Conservation (phyloP, 129 eudicot species). For the carrot (Daucus carota) region DNA sequence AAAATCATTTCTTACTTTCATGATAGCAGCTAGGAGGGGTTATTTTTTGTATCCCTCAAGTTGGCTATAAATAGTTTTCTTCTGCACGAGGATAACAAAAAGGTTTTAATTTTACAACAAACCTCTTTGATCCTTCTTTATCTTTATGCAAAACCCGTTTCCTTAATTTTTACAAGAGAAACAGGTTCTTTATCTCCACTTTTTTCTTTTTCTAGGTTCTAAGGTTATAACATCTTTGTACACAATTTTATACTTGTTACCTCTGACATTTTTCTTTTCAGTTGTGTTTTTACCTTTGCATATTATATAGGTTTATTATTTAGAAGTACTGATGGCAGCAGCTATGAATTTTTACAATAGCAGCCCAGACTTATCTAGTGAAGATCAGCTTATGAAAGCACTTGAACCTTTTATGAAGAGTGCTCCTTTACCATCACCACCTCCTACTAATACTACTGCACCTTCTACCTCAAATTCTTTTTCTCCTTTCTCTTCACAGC, state of each 20-base stretch:
- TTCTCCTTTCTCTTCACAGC: conserved; percentile 2
- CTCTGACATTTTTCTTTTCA: not conserved
- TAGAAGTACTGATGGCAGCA: conserved; percentile 30
- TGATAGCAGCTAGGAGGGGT: conserved; percentile 26
- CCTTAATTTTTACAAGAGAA: conserved; percentile 15
- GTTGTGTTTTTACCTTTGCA: not conserved
- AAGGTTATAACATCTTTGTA: not conserved
- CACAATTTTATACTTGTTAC: not conserved
- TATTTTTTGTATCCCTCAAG: conserved; percentile 33
- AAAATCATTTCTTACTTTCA: not conserved
- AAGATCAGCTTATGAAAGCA: conserved; percentile 69
- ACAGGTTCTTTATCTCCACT: conserved; percentile 1
- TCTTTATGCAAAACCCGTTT: not conserved
- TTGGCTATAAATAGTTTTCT: not conserved
- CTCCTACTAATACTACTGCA: conserved; percentile 20
- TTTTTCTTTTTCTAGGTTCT: not conserved
- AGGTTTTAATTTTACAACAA: conserved; percentile 11
- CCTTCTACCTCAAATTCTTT: conserved; percentile 18
- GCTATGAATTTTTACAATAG: conserved; percentile 28
- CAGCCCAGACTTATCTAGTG: conserved; percentile 24
- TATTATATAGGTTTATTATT: not conserved
- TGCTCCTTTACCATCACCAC: conserved; percentile 26
- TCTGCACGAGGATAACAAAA: conserved; percentile 7
- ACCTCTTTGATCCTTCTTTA: conserved; percentile 15
- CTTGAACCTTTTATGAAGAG: conserved; percentile 75